A percentile compares a stretch with the other conserved stretches of the same genome.
Conservation (phyloP, 2,329 filamentous ascomycete species). For the Colletotrichum spaethianum region DNA sequence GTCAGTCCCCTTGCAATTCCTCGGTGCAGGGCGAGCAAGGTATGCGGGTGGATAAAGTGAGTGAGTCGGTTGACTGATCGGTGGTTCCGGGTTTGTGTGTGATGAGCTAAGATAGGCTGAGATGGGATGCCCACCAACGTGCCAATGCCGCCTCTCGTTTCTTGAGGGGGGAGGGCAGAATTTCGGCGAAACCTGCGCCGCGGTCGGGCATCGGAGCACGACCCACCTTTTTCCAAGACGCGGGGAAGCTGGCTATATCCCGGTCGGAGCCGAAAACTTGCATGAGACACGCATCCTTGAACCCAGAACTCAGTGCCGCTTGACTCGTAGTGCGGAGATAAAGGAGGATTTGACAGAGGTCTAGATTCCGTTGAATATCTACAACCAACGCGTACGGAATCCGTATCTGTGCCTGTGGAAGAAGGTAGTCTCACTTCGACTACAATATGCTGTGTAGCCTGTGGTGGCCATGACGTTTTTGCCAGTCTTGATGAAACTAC, state of each 20-base stretch:
- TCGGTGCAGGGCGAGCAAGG: conserved; percentile 17
- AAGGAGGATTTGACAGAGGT: neutral
- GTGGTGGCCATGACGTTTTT: conserved; percentile 50
- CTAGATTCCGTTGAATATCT: neutral
- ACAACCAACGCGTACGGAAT: neutral
- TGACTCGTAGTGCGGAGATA: conserved; percentile 10
- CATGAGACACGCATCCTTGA: conserved; percentile 5
- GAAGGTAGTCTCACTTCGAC: neutral
- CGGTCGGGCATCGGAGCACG: conserved; percentile 24
- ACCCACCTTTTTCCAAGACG: conserved; percentile 10
- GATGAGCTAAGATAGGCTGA: conserved; percentile 34
- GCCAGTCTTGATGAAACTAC: conserved; percentile 42
- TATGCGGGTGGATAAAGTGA: conserved; percentile 32
- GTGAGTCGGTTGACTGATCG: conserved; percentile 6
- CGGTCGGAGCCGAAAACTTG: conserved; percentile 23
- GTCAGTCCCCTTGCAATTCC: conserved; percentile 23
- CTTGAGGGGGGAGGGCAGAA: conserved; percentile 20
- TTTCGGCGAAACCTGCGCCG: conserved; percentile 38
- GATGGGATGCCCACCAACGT: neutral
- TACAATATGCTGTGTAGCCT: conserved; percentile 43
- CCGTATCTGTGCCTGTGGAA: neutral
- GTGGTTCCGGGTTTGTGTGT: conserved; percentile 26
- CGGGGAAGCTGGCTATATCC: conserved; percentile 37
- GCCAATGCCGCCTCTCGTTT: conserved; percentile 20
- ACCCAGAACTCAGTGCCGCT: neutral